A percentile compares a stretch with the other conserved stretches of the same genome.
These are phyloP conservation scores for Cardiospermum halicacabum DNA, from an alignment of 345 rosid species.

Conservation along the genomic window DNA sequence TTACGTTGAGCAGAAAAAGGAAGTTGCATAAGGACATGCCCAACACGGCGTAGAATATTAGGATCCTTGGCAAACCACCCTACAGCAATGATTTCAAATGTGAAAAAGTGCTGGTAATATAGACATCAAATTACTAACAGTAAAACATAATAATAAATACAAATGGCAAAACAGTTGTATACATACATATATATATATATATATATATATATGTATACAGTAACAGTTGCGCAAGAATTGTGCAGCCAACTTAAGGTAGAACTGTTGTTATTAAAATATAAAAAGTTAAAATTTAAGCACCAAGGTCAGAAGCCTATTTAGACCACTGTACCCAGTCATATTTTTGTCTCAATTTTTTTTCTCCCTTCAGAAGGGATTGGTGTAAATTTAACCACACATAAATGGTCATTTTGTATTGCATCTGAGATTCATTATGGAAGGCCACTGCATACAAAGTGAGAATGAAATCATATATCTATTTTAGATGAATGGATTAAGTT, in stretches of 20 bases:
- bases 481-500: not conserved
- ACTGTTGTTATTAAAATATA: not conserved
- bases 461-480: not conserved
- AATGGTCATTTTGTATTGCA: not conserved
- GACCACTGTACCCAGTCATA: not conserved
- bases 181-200: too few relatives aligned
- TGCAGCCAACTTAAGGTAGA: not conserved
- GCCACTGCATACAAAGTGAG: not conserved
- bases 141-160: not conserved
- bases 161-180: not conserved
- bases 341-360: too few relatives aligned
- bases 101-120: slow-evolving; percentile 9
- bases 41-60: slow-evolving; percentile 63
- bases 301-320: not conserved
- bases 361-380: too few relatives aligned
- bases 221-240: not conserved
- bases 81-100: slow-evolving; percentile 29
- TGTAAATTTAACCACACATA: not conserved
- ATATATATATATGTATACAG: too few relatives aligned
- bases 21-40: slow-evolving; percentile 84
- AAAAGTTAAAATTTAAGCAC: not conserved
- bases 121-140: not conserved
- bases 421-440: not conserved
- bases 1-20: slow-evolving; percentile 71
- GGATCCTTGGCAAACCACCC: slow-evolving; percentile 97